phyloP scores from a whole-genome alignment of 345 rosid genomes.

The Brassica carinata region DNA sequence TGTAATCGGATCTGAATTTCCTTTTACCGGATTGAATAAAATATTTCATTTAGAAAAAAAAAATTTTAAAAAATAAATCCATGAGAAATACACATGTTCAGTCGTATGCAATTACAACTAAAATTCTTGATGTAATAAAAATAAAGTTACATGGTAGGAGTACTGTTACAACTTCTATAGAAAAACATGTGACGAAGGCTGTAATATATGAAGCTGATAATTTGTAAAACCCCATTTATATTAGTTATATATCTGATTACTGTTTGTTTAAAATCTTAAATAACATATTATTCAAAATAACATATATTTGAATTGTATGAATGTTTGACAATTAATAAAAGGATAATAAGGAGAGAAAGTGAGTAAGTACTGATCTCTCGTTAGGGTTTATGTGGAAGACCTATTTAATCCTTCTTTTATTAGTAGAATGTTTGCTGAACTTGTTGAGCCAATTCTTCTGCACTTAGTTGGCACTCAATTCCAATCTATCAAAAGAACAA shows the following conservation, averaged over 20 bases:
- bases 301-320: constrained; percentile 15
- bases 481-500: constrained; percentile 66
- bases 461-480: constrained; percentile 92
- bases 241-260: not conserved
- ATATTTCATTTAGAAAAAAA: too few species aligned
- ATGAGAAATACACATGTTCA: not conserved
- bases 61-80: too few species aligned
- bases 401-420: constrained; percentile 23
- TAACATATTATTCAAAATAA: constrained; percentile 17
- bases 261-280: not conserved
- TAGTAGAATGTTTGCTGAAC: constrained; percentile 83
- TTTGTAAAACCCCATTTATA: constrained; percentile 2
- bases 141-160: not conserved
- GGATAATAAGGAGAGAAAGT: constrained; percentile 30
- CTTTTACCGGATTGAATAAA: too few species aligned
- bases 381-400: constrained; percentile 33
- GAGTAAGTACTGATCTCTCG: constrained; percentile 40
- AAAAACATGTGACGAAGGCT: not conserved
- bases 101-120: not conserved
- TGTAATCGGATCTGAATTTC: too few species aligned
- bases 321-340: constrained; percentile 7
- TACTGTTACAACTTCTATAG: constrained; percentile 2
- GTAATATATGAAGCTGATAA: constrained; percentile 22
- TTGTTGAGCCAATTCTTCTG: constrained; percentile 88
- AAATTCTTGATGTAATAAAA: not conserved